Conservation (phyloP, 768 basidiomycete species). For the Boletus pseudopeckii region DNA sequence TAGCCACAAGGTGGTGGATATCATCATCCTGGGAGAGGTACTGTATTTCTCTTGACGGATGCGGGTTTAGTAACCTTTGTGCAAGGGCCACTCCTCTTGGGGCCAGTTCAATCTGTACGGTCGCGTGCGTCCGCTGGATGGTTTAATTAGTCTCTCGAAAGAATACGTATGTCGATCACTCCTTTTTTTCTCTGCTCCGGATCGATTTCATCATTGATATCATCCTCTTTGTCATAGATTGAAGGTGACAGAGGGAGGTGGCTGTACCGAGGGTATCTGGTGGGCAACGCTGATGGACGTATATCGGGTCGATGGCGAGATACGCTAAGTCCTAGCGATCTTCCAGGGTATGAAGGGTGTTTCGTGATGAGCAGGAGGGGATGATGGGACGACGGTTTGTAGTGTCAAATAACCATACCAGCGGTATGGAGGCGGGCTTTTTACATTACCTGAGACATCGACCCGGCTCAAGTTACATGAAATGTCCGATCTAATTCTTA, state of each 20-base stretch:
- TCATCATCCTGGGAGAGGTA: constrained; percentile 76
- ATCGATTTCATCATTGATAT: neutral
- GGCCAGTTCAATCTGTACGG: constrained; percentile 81
- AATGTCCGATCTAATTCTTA: neutral
- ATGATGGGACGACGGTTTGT: constrained; percentile 22
- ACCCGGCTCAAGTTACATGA: neutral
- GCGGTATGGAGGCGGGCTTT: neutral
- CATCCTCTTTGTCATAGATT: constrained; percentile 37
- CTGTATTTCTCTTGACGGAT: neutral
- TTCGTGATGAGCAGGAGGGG: constrained; percentile 70
- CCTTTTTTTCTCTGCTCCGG: neutral
- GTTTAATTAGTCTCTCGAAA: constrained; percentile 77
- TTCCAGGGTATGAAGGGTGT: constrained; percentile 81
- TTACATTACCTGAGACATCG: neutral
- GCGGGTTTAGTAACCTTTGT: constrained; percentile 4
- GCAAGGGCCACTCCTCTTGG: constrained; percentile 89
- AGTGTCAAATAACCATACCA: neutral
- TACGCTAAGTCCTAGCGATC: constrained; percentile 59
- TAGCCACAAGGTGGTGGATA: constrained; percentile 42
- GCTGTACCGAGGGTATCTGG: constrained; percentile 82
- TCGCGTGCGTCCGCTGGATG: constrained; percentile 77
- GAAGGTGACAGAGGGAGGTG: constrained; percentile 75
- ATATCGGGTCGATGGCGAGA: constrained; percentile 87
- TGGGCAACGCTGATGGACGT: constrained; percentile 65
- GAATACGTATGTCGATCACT: constrained; percentile 59